Conservation (phyloP, 208 protist species). For the Trypanosoma caninum region DNA sequence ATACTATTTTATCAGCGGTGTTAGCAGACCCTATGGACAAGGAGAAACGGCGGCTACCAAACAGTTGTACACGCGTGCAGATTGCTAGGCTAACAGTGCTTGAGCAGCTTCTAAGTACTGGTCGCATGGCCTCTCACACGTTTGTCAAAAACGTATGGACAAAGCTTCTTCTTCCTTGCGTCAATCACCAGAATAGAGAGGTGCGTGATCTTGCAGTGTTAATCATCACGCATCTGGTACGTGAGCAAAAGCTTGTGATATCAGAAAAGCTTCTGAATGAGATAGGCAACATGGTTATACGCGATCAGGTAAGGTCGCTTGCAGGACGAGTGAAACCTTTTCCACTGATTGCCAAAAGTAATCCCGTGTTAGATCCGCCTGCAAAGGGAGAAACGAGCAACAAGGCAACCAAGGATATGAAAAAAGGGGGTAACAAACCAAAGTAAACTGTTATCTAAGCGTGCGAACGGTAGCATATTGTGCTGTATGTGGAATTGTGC, state of each 20-base stretch:
- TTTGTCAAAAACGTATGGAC: conserved; percentile 34
- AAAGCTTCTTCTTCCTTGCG: conserved; percentile 62
- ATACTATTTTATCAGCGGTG: conserved; percentile 37
- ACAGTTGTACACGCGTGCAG: conserved; percentile 38
- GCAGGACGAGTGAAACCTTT: background rate
- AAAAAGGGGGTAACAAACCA: background rate
- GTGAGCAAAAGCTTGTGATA: conserved; percentile 25
- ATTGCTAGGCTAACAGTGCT: conserved; percentile 58
- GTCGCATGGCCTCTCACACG: conserved; percentile 1
- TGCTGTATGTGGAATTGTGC: no score
- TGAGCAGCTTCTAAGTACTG: conserved; percentile 28
- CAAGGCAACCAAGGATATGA: background rate
- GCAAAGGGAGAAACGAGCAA: background rate
- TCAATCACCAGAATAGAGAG: conserved; percentile 74
- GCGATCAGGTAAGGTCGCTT: conserved; percentile 26
- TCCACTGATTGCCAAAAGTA: background rate
- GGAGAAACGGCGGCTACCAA: conserved; percentile 57
- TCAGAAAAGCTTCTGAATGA: conserved; percentile 42
- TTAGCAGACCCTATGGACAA: conserved; percentile 70
- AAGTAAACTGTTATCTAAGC: no score
- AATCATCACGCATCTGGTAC: conserved; percentile 38
- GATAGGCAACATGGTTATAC: conserved; percentile 63
- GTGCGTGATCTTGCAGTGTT: conserved; percentile 71
- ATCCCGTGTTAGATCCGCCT: background rate
- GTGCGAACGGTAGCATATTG: no score